Percentiles rank a stretch among this genome's conserved stretches.
Conservation (phyloP, 1,284 basidiomycete species). For the Apiotrichum veenhuisii region DNA sequence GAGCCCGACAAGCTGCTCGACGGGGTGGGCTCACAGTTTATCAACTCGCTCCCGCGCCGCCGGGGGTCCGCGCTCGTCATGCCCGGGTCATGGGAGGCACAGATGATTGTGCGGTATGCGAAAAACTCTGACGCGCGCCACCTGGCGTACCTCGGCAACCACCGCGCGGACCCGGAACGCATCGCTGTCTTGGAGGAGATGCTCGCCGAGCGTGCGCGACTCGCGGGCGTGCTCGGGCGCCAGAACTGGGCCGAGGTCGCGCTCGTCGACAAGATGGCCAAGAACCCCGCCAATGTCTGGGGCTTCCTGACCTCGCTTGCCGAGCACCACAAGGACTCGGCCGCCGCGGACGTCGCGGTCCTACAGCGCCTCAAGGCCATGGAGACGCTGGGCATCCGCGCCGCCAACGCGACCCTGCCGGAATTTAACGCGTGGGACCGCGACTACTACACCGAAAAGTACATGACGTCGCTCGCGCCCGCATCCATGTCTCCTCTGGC, state of each 20-base stretch:
- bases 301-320: conserved; percentile 76
- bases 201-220: conserved; percentile 67
- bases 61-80: conserved; percentile 60
- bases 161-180: conserved; percentile 53
- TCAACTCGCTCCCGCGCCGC: conserved; percentile 58
- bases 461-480: conserved; percentile 48
- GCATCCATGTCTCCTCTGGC: conserved; percentile 60
- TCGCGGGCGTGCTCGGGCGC: conserved; percentile 76
- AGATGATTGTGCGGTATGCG: conserved; percentile 85
- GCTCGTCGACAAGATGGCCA: conserved; percentile 90
- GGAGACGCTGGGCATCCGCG: conserved; percentile 53
- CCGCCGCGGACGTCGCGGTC: conserved; percentile 64
- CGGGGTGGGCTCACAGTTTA: conserved; percentile 44
- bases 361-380: conserved; percentile 71
- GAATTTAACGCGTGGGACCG: conserved; percentile 86
- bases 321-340: conserved; percentile 69
- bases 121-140: conserved; percentile 74
- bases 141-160: conserved; percentile 70
- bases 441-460: conserved; percentile 64
- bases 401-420: conserved; percentile 50
- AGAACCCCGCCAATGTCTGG: conserved; percentile 80
- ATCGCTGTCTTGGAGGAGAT: conserved; percentile 67
- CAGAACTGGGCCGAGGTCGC: conserved; percentile 78
- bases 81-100: conserved; percentile 80
- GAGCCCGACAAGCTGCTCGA: conserved; percentile 38